Percentiles rank a stretch among this genome's conserved stretches.
phyloP scores from a whole-genome alignment of 2,329 filamentous ascomycete species.

The Dryadomyces sulphureus region DNA sequence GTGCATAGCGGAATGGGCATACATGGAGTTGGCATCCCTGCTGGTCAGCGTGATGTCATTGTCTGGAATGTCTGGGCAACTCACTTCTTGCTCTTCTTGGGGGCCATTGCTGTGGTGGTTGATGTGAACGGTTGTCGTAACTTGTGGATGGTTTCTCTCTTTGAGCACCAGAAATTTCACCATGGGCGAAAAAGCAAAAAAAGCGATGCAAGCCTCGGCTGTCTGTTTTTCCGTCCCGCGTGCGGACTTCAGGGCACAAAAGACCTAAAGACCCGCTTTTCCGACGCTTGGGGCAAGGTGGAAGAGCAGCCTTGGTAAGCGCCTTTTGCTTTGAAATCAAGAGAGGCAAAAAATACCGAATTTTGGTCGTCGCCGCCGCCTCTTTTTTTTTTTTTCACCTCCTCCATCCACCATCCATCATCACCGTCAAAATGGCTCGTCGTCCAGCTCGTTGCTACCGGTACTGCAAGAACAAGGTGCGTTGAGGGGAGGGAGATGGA shows the following conservation, averaged over 20 bases:
- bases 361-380: neutral
- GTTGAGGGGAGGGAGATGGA: constrained; percentile 19
- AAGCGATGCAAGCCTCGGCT: neutral
- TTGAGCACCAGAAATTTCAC: neutral
- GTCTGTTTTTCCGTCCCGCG: constrained; percentile 8
- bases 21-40: constrained; percentile 12
- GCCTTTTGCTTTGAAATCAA: constrained; percentile 40
- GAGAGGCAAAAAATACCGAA: constrained; percentile 6
- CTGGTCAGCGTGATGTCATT: constrained; percentile 3
- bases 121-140: neutral
- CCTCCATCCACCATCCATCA: constrained; percentile 16
- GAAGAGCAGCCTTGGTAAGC: constrained; percentile 2
- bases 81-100: constrained; percentile 49
- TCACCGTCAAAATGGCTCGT: constrained; percentile 88
- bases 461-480: constrained; percentile 99
- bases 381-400: constrained; percentile 12
- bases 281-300: neutral
- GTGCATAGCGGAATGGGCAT: neutral
- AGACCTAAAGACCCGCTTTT: constrained; percentile 24
- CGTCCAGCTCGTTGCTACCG: constrained; percentile 99
- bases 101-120: constrained; percentile 41
- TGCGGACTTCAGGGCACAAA: constrained; percentile 10
- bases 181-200: neutral
- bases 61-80: neutral
- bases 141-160: neutral